These are phyloP conservation scores for Penicillium corylophilum DNA, from an alignment of 2,329 filamentous ascomycete genomes.

Conservation along the genomic window DNA sequence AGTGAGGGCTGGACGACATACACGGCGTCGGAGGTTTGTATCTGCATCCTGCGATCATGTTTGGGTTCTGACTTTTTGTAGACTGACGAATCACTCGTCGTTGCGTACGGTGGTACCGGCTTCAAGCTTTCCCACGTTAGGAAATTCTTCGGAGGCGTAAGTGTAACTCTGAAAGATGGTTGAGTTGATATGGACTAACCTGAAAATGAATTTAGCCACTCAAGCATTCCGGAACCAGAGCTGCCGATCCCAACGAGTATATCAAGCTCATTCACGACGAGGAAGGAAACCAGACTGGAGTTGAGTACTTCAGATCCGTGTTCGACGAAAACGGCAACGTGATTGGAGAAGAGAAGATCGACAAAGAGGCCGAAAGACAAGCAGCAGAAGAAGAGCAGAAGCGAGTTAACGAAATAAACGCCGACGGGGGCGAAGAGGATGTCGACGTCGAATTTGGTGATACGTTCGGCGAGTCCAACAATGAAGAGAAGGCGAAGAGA, in stretches of 20 bases:
- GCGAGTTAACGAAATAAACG: background rate
- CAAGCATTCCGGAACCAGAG: background rate
- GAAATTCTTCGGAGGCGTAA: background rate
- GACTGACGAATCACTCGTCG: background rate
- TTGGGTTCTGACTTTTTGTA: too few relatives aligned
- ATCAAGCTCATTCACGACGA: background rate
- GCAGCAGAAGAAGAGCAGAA: background rate
- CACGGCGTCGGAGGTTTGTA: background rate
- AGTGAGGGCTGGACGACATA: constrained; percentile 9
- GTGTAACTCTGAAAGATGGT: too few relatives aligned
- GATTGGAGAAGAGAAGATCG: constrained; percentile 6
- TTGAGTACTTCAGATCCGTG: constrained; percentile 1
- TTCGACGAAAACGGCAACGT: constrained; percentile 1
- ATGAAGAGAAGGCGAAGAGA: background rate
- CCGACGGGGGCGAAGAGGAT: background rate
- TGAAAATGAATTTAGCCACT: background rate
- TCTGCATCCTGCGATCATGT: too few relatives aligned
- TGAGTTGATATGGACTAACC: background rate
- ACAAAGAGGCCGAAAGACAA: constrained; percentile 2
- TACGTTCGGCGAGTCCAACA: background rate
- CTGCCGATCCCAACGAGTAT: background rate
- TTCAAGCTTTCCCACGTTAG: background rate
- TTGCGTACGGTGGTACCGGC: background rate
- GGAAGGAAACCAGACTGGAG: constrained; percentile 3
- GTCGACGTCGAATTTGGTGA: background rate